Evolutionary conservation across 805 yeast genomes (phyloP).

Genomic region (Yarrowia alimentaria): DNA sequence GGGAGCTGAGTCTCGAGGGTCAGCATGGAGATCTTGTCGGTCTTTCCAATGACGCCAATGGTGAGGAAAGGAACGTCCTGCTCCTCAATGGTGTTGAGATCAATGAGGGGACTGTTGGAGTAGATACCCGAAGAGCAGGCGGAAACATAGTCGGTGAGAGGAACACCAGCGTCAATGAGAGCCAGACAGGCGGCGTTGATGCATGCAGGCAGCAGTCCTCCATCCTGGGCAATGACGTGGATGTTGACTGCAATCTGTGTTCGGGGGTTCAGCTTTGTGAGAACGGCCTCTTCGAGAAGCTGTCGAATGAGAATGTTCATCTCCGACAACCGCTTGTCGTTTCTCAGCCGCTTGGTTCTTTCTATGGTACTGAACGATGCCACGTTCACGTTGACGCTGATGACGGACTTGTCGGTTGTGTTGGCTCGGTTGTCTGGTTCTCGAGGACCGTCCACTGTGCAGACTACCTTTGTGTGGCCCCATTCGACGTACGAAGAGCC

Average conservation of each 20-base stretch:
- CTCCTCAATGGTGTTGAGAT: conserved; percentile 80
- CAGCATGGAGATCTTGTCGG: conserved; percentile 73
- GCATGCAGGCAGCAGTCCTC: conserved; percentile 76
- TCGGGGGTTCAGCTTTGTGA: conserved; percentile 74
- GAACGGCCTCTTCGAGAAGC: conserved; percentile 54
- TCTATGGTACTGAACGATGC: conserved; percentile 81
- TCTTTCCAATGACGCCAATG: conserved; percentile 77
- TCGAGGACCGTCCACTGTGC: conserved; percentile 84
- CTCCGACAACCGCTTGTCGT: conserved; percentile 49
- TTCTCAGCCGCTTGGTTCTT: conserved; percentile 64
- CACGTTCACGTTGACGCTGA: conserved; percentile 64
- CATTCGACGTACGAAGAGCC: conserved; percentile 91
- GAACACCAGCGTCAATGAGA: conserved; percentile 89
- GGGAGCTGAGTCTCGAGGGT: conserved; percentile 82
- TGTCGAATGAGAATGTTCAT: conserved; percentile 38
- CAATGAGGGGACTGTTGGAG: conserved; percentile 76
- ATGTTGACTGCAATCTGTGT: conserved; percentile 74
- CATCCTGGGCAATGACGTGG: conserved; percentile 84
- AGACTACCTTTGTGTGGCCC: conserved; percentile 85
- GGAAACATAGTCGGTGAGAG: conserved; percentile 87
- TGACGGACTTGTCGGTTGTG: conserved; percentile 51
- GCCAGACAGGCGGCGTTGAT: conserved; percentile 87
- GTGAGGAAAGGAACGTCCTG: conserved; percentile 77
- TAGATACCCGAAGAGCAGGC: conserved; percentile 77
- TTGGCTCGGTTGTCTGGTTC: conserved; percentile 60